Evolutionary conservation across 768 basidiomycete species (phyloP).

Genomic region (Tulasnella sp.): DNA sequence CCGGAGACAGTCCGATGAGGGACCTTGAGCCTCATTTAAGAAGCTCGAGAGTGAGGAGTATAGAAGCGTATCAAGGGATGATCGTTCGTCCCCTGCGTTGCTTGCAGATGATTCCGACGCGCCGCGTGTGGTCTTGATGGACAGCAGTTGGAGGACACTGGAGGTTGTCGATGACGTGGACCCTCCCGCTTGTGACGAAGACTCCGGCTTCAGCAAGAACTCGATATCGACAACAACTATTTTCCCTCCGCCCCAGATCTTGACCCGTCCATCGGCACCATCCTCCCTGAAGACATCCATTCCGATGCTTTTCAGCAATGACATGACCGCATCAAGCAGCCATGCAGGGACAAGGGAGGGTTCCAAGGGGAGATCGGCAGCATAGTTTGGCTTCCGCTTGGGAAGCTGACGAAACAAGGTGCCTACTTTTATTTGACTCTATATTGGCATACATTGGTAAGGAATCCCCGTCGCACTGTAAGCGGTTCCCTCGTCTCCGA

Average conservation of each 20-base stretch:
- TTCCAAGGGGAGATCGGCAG: constrained; percentile 56
- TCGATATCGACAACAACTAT: constrained; percentile 75
- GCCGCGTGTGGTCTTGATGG: constrained; percentile 69
- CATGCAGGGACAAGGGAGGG: constrained; percentile 42
- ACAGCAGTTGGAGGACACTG: constrained; percentile 37
- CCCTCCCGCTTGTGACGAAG: constrained; percentile 32
- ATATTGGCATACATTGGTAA: background rate
- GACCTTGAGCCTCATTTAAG: constrained; percentile 52
- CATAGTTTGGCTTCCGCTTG: constrained; percentile 35
- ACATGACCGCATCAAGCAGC: constrained; percentile 51
- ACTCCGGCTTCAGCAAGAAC: constrained; percentile 35
- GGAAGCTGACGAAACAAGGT: background rate
- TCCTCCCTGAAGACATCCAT: constrained; percentile 69
- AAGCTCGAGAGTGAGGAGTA: constrained; percentile 49
- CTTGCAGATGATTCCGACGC: constrained; percentile 33
- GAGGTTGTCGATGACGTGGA: constrained; percentile 29
- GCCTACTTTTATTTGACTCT: constrained; percentile 11
- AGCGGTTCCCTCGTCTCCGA: background rate
- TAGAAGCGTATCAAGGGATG: constrained; percentile 54
- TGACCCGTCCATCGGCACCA: constrained; percentile 42
- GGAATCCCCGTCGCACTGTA: background rate
- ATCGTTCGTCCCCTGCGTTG: constrained; percentile 24
- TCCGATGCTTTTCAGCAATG: constrained; percentile 56
- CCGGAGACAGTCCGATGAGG: constrained; percentile 45
- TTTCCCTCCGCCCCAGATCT: constrained; percentile 64